Evolutionary conservation across 2,329 filamentous ascomycete genomes (phyloP).

Genomic region (Epichloe sibirici): DNA sequence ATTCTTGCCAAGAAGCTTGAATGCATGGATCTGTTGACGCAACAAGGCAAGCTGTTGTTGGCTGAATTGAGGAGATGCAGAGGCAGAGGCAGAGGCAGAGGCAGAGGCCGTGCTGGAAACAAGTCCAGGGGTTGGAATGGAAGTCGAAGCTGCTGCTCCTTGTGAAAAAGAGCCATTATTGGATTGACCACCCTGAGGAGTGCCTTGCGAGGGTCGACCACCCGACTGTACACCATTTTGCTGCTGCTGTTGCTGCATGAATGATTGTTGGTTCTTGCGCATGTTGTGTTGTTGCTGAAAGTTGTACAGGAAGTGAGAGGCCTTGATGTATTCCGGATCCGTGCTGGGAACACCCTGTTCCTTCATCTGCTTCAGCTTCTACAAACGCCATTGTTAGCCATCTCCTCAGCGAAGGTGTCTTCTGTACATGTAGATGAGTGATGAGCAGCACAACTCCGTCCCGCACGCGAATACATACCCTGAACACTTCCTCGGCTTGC

Average conservation of each 20-base stretch:
- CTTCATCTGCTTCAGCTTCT: constrained; percentile 90
- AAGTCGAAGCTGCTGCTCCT: constrained; percentile 24
- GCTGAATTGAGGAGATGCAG: constrained; percentile 50
- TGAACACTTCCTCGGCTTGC: constrained; percentile 62
- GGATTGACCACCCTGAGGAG: constrained; percentile 19
- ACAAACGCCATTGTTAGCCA: not conserved
- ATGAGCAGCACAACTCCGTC: not conserved
- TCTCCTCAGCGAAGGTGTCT: not conserved
- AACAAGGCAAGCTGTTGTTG: constrained; percentile 68
- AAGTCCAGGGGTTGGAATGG: constrained; percentile 19
- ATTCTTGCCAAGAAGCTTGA: constrained; percentile 83
- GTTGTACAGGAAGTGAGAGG: constrained; percentile 59
- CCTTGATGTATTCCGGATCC: constrained; percentile 81
- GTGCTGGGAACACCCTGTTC: constrained; percentile 65
- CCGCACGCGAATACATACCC: constrained; percentile 33
- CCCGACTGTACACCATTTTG: constrained; percentile 39
- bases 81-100: constrained; percentile 12
- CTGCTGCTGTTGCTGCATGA: constrained; percentile 27
- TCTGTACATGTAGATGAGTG: not conserved
- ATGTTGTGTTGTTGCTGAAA: constrained; percentile 56
- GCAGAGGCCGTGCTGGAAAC: constrained; percentile 17
- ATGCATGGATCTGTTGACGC: constrained; percentile 78
- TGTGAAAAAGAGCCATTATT: constrained; percentile 19
- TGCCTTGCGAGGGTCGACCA: constrained; percentile 26
- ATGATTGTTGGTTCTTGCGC: constrained; percentile 34